These are phyloP conservation scores for Lophiostoma macrostomum DNA, from an alignment of 495 filamentous ascomycete genomes.

Conservation along the genomic window DNA sequence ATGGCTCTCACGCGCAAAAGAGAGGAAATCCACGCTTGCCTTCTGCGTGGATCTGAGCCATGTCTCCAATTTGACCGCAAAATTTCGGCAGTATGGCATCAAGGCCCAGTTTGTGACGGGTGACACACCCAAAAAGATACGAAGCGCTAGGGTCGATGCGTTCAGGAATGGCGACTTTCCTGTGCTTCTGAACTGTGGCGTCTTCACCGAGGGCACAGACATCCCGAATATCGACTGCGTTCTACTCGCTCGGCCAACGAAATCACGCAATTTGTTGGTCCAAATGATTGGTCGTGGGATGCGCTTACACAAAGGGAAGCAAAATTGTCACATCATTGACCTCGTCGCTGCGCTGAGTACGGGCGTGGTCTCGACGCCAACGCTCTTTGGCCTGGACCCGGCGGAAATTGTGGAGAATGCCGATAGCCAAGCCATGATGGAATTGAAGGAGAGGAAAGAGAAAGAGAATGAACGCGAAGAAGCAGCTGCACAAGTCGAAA, in stretches of 20 bases:
- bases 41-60: slow-evolving; percentile 91
- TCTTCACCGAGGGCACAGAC: slow-evolving; percentile 96
- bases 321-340: slow-evolving; percentile 92
- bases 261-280: slow-evolving; percentile 82
- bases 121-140: slow-evolving; percentile 61
- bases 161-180: slow-evolving; percentile 78
- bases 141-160: slow-evolving; percentile 64
- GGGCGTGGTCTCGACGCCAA: slow-evolving; percentile 85
- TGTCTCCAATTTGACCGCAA: slow-evolving; percentile 64
- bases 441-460: slow-evolving; percentile 48
- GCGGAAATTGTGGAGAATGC: slow-evolving; percentile 67
- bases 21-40: slow-evolving; percentile 79
- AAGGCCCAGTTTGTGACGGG: slow-evolving; percentile 83
- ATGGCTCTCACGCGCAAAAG: slow-evolving; percentile 73
- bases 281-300: slow-evolving; percentile 98
- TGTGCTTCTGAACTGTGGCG: slow-evolving; percentile 89
- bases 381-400: slow-evolving; percentile 90
- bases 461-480: slow-evolving; percentile 39
- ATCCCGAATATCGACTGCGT: slow-evolving; percentile 97
- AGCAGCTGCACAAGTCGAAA: slow-evolving; percentile 20
- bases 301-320: slow-evolving; percentile 73
- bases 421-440: slow-evolving; percentile 55
- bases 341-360: slow-evolving; percentile 82
- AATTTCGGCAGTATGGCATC: slow-evolving; percentile 72
- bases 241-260: slow-evolving; percentile 81